Percentiles rank a stretch among this genome's conserved stretches.
These are phyloP conservation scores for Tolypocladium guangdongense DNA, from an alignment of 2,329 filamentous ascomycete species.

Conservation along the genomic window DNA sequence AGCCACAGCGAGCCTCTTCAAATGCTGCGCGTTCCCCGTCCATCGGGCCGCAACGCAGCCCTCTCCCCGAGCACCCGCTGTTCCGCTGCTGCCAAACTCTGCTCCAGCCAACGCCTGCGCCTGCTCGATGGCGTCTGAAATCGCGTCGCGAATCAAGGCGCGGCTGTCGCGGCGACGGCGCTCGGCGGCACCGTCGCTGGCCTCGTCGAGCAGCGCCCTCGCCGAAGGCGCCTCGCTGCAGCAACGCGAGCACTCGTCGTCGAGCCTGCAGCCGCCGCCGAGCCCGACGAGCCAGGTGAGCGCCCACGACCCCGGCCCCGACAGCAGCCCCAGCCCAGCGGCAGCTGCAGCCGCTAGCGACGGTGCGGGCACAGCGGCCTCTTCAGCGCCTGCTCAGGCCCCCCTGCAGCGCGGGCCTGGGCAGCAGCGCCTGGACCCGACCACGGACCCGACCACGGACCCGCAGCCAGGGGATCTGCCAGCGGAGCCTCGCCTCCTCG, in stretches of 20 bases:
- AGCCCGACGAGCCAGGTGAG: conserved; percentile 1
- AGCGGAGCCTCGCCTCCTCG: background rate
- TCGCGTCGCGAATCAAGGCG: conserved; percentile 35
- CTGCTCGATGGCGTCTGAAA: conserved; percentile 28
- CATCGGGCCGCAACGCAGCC: background rate
- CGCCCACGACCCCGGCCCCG: background rate
- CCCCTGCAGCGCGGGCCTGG: background rate
- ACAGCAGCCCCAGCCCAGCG: background rate
- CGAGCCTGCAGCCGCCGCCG: conserved; percentile 2
- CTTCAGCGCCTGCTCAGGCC: background rate
- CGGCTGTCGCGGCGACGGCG: conserved; percentile 31
- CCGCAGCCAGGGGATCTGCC: background rate
- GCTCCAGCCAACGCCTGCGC: background rate
- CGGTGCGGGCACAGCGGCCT: background rate
- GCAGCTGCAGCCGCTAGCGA: background rate
- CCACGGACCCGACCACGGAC: background rate
- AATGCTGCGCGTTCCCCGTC: background rate
- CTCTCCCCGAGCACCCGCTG: too few species aligned
- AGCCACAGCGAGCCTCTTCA: background rate
- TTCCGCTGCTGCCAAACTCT: background rate
- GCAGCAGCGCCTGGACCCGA: background rate
- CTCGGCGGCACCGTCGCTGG: conserved; percentile 25
- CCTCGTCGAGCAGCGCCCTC: conserved; percentile 18
- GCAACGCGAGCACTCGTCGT: conserved; percentile 5
- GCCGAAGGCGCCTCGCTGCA: conserved; percentile 9